Evolutionary conservation across 306 rosid genomes (phyloP).

Genomic region (Gleditsia sinensis): DNA sequence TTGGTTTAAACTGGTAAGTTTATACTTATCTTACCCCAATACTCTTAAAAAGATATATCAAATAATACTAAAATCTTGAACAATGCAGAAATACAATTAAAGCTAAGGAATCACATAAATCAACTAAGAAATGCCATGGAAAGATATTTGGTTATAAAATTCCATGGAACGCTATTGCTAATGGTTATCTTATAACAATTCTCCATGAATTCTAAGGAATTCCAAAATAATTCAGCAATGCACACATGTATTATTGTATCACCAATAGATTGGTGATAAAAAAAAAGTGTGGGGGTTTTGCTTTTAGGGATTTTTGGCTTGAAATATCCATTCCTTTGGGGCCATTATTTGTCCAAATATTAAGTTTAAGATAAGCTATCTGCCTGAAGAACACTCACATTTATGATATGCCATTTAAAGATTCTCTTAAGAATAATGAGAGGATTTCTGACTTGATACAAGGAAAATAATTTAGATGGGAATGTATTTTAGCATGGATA

Average conservation of each 20-base stretch:
- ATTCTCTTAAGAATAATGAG: not conserved
- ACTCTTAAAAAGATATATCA: not conserved
- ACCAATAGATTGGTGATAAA: too few relatives aligned
- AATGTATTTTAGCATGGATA: not conserved
- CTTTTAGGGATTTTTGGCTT: not conserved
- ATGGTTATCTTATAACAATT: not conserved
- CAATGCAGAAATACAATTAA: too few relatives aligned
- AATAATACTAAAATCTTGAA: not conserved
- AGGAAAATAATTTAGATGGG: not conserved
- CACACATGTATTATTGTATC: not conserved
- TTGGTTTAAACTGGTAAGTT: constrained; percentile 84
- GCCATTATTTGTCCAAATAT: not conserved
- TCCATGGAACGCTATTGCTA: not conserved
- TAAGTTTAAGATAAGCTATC: not conserved
- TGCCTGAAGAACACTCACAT: not conserved
- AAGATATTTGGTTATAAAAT: not conserved
- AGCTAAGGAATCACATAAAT: not conserved
- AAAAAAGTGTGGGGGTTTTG: not conserved
- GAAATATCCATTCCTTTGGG: not conserved
- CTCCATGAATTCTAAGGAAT: not conserved
- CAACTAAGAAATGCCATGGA: constrained; percentile 2
- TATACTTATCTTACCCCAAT: not conserved
- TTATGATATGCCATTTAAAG: not conserved
- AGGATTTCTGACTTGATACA: not conserved
- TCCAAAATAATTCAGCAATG: constrained; percentile 10